Conservation (phyloP, 441 rosid genomes). For the Metrosideros polymorpha region DNA sequence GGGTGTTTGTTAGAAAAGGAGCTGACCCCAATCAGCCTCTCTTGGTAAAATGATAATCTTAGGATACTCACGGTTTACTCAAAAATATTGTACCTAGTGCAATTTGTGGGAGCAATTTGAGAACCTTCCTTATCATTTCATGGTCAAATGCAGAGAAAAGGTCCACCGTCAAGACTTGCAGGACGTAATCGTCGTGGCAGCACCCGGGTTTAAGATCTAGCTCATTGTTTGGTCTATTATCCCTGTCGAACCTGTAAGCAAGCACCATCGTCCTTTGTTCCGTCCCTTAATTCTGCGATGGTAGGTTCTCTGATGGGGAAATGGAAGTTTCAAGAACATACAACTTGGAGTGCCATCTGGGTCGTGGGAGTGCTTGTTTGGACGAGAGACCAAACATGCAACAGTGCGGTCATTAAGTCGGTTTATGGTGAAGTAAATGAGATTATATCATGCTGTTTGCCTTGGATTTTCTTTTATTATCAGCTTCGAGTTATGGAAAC, state of each 20-base stretch:
- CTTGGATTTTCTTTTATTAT: background rate
- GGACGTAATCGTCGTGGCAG: constrained; percentile 35
- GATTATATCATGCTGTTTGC: background rate
- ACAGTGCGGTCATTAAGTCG: background rate
- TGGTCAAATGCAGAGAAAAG: constrained; percentile 22
- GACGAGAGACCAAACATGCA: background rate
- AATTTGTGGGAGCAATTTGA: background rate
- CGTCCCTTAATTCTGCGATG: background rate
- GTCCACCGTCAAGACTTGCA: constrained; percentile 8
- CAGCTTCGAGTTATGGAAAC: background rate
- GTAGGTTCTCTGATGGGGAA: background rate
- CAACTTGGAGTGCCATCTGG: background rate
- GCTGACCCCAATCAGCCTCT: constrained; percentile 5
- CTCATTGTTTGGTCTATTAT: background rate
- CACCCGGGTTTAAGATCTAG: constrained; percentile 18
- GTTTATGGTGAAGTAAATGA: background rate
- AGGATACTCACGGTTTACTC: background rate
- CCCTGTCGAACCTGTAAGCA: background rate
- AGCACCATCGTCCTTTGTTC: background rate
- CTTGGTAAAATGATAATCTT: constrained; percentile 17
- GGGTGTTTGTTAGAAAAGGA: constrained; percentile 23
- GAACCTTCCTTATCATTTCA: background rate
- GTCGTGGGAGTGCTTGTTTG: background rate
- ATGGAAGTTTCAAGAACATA: background rate
- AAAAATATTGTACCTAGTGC: background rate